A percentile compares a stretch with the other conserved stretches of the same genome.
Conservation (phyloP, 2,329 filamentous ascomycete genomes). For the Tolypocladium paradoxum region DNA sequence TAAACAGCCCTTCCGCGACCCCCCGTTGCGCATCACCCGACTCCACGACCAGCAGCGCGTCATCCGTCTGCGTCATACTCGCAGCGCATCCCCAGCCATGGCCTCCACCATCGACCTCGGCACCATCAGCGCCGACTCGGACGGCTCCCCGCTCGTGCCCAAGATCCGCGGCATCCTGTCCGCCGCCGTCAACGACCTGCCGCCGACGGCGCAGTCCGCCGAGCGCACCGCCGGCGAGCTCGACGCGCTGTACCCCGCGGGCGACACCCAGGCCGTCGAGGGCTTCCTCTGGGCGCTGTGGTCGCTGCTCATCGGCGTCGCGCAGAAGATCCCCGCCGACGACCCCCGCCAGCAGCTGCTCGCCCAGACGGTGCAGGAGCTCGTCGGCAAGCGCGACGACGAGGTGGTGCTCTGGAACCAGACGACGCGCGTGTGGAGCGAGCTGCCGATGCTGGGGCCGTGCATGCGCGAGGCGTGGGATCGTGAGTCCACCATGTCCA, state of each 20-base stretch:
- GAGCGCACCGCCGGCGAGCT: constrained; percentile 12
- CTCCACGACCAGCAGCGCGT: not conserved
- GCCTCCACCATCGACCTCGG: not conserved
- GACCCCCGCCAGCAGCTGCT: constrained; percentile 15
- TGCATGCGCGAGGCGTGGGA: constrained; percentile 19
- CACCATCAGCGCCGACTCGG: not conserved
- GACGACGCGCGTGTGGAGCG: constrained; percentile 14
- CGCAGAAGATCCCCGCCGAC: constrained; percentile 13
- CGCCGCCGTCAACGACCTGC: constrained; percentile 10
- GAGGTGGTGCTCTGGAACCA: constrained; percentile 17
- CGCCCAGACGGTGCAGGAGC: constrained; percentile 9
- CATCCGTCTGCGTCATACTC: not conserved
- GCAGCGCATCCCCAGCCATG: not conserved
- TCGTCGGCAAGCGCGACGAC: constrained; percentile 12
- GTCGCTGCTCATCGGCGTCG: constrained; percentile 14
- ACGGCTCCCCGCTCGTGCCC: not conserved
- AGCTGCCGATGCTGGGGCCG: constrained; percentile 19
- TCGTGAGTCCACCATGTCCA: constrained; percentile 8
- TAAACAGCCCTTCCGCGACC: not conserved
- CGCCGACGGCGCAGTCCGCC: constrained; percentile 7
- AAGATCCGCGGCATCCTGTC: constrained; percentile 12
- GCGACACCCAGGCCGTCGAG: constrained; percentile 9
- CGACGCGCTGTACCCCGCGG: constrained; percentile 13
- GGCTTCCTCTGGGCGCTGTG: constrained; percentile 19
- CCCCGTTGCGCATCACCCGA: not conserved